phyloP scores from a whole-genome alignment of 2,329 filamentous ascomycete genomes.

The Fonsecaea pedrosoi region DNA sequence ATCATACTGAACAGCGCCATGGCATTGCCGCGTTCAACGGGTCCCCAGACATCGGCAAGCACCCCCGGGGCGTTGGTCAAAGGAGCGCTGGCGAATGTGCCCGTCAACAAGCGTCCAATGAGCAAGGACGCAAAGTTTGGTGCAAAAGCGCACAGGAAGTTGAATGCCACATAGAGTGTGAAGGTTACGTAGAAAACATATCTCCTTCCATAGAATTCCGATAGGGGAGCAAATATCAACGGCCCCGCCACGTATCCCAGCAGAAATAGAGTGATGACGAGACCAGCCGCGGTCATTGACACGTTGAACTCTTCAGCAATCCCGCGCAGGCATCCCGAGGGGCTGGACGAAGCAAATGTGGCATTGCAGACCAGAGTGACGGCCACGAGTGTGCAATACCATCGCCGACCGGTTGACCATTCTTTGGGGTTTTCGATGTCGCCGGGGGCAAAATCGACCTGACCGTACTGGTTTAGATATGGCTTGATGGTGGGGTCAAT shows the following conservation, averaged over 20 bases:
- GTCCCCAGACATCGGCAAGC: constrained; percentile 62
- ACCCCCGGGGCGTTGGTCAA: constrained; percentile 56
- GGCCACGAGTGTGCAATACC: constrained; percentile 52
- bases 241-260: constrained; percentile 69
- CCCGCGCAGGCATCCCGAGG: constrained; percentile 47
- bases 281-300: constrained; percentile 55
- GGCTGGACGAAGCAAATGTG: constrained; percentile 59
- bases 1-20: constrained; percentile 62
- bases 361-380: constrained; percentile 60
- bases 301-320: constrained; percentile 57
- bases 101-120: constrained; percentile 62
- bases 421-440: constrained; percentile 57
- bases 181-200: constrained; percentile 58
- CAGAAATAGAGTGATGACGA: constrained; percentile 69
- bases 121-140: constrained; percentile 61
- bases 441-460: constrained; percentile 58
- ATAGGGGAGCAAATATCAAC: constrained; percentile 69
- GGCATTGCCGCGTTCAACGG: constrained; percentile 59
- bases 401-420: constrained; percentile 49
- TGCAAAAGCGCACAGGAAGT: constrained; percentile 63
- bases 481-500: constrained; percentile 48
- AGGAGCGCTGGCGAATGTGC: constrained; percentile 61
- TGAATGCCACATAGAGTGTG: constrained; percentile 53
- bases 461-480: constrained; percentile 58
- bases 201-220: constrained; percentile 68